phyloP scores from a whole-genome alignment of 768 basidiomycete genomes.

The Glaciozyma martinii region DNA sequence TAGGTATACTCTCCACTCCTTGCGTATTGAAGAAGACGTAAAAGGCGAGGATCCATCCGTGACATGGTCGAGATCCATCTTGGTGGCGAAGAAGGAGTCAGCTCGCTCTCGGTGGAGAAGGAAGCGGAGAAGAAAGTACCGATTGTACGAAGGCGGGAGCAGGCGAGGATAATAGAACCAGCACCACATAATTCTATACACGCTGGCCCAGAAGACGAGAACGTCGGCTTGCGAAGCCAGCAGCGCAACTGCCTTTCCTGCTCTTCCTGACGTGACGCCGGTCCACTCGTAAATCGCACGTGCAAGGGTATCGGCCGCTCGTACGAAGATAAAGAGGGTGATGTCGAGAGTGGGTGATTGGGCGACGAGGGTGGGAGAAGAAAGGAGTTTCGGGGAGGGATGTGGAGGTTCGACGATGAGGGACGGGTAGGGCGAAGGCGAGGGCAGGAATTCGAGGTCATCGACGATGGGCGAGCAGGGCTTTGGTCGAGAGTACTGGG shows the following conservation, averaged over 20 bases:
- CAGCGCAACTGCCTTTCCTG: not conserved
- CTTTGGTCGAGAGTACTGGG: not conserved
- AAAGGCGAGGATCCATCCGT: conserved; percentile 25
- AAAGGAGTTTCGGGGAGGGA: not conserved
- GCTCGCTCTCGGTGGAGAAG: not conserved
- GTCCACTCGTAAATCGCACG: conserved; percentile 9
- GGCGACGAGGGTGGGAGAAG: not conserved
- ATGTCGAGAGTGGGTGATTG: conserved; percentile 27
- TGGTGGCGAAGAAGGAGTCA: not conserved
- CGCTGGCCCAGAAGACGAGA: conserved; percentile 19
- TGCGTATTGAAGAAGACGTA: conserved; percentile 23
- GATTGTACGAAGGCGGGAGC: conserved; percentile 27
- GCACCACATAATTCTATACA: conserved; percentile 25
- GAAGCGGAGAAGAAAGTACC: not conserved
- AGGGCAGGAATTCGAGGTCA: not conserved
- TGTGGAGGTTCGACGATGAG: not conserved
- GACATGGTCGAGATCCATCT: conserved; percentile 29
- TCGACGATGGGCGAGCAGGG: not conserved
- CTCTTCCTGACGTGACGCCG: not conserved
- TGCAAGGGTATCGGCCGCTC: conserved; percentile 26
- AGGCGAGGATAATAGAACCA: conserved; percentile 31
- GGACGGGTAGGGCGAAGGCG: not conserved
- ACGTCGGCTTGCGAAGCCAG: conserved; percentile 22
- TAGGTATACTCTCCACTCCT: conserved; percentile 23
- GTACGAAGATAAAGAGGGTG: conserved; percentile 31